A percentile compares a stretch with the other conserved stretches of the same genome.
These are phyloP conservation scores for Sporothrix mexicana DNA, from an alignment of 2,329 filamentous ascomycete species.

Conservation along the genomic window DNA sequence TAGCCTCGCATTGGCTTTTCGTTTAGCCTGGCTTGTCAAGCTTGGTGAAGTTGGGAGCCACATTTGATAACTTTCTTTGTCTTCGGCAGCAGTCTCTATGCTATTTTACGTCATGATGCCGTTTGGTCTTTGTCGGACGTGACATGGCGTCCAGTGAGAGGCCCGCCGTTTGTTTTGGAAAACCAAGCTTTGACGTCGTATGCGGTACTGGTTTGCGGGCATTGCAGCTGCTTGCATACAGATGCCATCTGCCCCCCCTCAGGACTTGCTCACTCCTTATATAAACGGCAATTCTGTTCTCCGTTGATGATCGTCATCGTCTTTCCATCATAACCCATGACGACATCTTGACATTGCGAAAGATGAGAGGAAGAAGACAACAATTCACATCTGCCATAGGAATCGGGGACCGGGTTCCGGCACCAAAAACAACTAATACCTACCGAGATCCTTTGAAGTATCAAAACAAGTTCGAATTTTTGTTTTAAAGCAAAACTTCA, in stretches of 20 bases:
- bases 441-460: not conserved
- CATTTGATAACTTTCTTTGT: not conserved
- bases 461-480: not conserved
- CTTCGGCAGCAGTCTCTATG: not conserved
- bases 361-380: not conserved
- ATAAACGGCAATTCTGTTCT: not conserved
- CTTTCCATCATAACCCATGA: not conserved
- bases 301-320: not conserved
- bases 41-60: no score
- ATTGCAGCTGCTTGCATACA: not conserved
- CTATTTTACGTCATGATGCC: slow-evolving; percentile 5
- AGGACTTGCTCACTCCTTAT: not conserved
- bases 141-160: not conserved
- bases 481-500: not conserved
- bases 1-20: slow-evolving; percentile 2
- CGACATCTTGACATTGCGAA: not conserved
- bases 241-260: no score
- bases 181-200: slow-evolving; percentile 7
- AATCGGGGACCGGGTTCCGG: slow-evolving; percentile 1
- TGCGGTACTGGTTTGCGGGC: not conserved
- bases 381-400: not conserved
- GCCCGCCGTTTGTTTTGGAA: not conserved
- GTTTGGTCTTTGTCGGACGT: not conserved
- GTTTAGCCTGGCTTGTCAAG: no score
- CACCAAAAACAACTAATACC: not conserved